A percentile compares a stretch with the other conserved stretches of the same genome.
These are phyloP conservation scores for Ceratobasidium sp. DNA, from an alignment of 1,284 basidiomycete genomes.

Conservation along the genomic window DNA sequence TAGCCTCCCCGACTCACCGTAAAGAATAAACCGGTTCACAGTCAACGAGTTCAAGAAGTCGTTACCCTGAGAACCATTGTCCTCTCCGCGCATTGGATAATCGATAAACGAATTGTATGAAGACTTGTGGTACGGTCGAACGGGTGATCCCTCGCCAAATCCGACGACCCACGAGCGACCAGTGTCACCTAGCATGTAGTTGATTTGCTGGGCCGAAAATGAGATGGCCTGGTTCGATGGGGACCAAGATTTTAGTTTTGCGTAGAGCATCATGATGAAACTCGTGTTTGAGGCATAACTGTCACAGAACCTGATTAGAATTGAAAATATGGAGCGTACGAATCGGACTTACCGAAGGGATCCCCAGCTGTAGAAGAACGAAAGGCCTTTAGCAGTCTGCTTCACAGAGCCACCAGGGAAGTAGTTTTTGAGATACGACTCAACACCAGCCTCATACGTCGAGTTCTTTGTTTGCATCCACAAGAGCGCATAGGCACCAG, in stretches of 20 bases:
- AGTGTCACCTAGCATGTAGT: constrained; percentile 41
- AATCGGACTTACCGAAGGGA: constrained; percentile 33
- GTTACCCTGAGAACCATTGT: constrained; percentile 39
- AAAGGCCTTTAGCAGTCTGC: constrained; percentile 41
- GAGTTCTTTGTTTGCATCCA: constrained; percentile 38
- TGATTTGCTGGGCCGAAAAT: constrained; percentile 40
- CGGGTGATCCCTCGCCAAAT: constrained; percentile 40
- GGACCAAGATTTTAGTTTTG: constrained; percentile 35
- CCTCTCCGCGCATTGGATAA: constrained; percentile 39
- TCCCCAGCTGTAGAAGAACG: constrained; percentile 40
- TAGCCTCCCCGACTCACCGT: constrained; percentile 14
- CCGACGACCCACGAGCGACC: constrained; percentile 43
- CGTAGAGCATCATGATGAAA: constrained; percentile 41
- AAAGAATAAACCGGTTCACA: constrained; percentile 41
- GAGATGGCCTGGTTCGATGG: constrained; percentile 33
- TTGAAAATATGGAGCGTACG: background rate
- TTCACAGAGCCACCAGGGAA: constrained; percentile 39
- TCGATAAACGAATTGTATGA: constrained; percentile 43
- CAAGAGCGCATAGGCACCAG: constrained; percentile 34
- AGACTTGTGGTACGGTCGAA: constrained; percentile 42
- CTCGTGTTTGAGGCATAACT: constrained; percentile 39
- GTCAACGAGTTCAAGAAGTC: constrained; percentile 42
- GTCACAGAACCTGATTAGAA: background rate
- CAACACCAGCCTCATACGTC: constrained; percentile 36
- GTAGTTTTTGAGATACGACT: constrained; percentile 36